Percentiles rank a stretch among this genome's conserved stretches.
Conservation (phyloP, 106 monocot species). For the Acorus calamus region DNA sequence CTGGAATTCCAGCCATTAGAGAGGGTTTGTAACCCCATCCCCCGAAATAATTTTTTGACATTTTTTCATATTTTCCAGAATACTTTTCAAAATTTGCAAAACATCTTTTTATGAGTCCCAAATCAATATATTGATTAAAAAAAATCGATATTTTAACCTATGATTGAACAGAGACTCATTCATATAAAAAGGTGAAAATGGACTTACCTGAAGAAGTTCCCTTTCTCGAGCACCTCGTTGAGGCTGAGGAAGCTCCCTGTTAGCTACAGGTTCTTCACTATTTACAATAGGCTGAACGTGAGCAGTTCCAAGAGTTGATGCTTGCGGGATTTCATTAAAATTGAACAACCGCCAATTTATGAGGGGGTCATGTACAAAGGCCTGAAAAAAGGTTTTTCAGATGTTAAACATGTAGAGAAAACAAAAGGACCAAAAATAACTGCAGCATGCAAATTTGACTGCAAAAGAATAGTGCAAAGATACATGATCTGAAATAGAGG, state of each 20-base stretch:
- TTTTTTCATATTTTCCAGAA: too few relatives aligned
- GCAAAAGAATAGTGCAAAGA: too few relatives aligned
- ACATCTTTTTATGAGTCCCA: too few relatives aligned
- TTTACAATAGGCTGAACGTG: conserved; percentile 55
- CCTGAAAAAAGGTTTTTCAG: conserved; percentile 32
- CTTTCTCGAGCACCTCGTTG: conserved; percentile 77
- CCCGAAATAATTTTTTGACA: too few relatives aligned
- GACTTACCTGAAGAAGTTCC: conserved; percentile 71
- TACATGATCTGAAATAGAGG: too few relatives aligned
- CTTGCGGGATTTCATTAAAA: conserved; percentile 99
- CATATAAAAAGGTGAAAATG: background rate
- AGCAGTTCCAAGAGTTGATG: conserved; percentile 38
- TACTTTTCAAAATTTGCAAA: too few relatives aligned
- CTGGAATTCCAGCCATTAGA: too few relatives aligned
- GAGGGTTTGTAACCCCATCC: too few relatives aligned
- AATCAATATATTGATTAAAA: too few relatives aligned
- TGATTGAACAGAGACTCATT: too few relatives aligned
- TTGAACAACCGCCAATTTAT: conserved; percentile 98
- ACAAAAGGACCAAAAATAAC: background rate
- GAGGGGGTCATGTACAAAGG: conserved; percentile 97
- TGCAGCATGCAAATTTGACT: too few relatives aligned
- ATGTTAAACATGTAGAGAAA: background rate
- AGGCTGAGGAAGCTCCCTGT: conserved; percentile 68
- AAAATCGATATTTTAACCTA: too few relatives aligned
- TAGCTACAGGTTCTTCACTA: conserved; percentile 53